A percentile compares a stretch with the other conserved stretches of the same genome.
Evolutionary conservation across 2,329 filamentous ascomycete species (phyloP).

Genomic region (Stromatinia cepivora): DNA sequence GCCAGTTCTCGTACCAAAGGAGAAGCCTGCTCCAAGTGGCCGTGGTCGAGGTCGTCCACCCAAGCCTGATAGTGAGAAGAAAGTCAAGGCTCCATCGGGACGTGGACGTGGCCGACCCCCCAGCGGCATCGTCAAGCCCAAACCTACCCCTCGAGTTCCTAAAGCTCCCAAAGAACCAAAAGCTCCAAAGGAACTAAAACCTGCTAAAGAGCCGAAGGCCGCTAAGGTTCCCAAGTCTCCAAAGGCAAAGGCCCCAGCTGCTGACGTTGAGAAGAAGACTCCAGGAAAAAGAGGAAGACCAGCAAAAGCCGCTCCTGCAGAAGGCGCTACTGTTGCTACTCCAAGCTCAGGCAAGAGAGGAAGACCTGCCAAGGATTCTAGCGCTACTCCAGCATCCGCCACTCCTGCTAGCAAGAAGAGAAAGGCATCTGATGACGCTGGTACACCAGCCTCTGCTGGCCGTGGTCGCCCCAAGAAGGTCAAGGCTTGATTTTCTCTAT

Average conservation of each 20-base stretch:
- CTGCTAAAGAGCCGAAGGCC: not conserved
- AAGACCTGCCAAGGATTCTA: conserved; percentile 6
- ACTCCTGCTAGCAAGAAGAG: conserved; percentile 24
- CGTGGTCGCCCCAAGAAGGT: conserved; percentile 23
- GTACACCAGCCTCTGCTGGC: conserved; percentile 9
- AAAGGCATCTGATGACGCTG: conserved; percentile 18
- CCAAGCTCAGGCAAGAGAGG: conserved; percentile 18
- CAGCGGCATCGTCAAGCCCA: conserved; percentile 18
- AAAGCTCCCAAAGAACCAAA: conserved; percentile 15
- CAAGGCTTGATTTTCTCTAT: conserved; percentile 6
- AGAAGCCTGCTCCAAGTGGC: conserved; percentile 29
- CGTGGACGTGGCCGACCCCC: conserved; percentile 31
- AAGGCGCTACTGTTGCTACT: not conserved
- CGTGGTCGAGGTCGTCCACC: conserved; percentile 32
- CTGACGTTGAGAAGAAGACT: conserved; percentile 2
- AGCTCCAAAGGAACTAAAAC: conserved; percentile 3
- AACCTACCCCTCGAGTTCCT: conserved; percentile 12
- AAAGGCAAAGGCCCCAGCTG: conserved; percentile 11
- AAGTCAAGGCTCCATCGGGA: conserved; percentile 30
- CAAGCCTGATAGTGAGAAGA: conserved; percentile 34
- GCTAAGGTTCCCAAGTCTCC: conserved; percentile 1
- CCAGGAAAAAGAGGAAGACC: conserved; percentile 21
- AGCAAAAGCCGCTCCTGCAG: not conserved
- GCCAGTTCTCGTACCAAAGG: conserved; percentile 30
- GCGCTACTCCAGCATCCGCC: not conserved